phyloP scores from a whole-genome alignment of 2,329 filamentous ascomycete genomes.

The Exophiala calicioides region DNA sequence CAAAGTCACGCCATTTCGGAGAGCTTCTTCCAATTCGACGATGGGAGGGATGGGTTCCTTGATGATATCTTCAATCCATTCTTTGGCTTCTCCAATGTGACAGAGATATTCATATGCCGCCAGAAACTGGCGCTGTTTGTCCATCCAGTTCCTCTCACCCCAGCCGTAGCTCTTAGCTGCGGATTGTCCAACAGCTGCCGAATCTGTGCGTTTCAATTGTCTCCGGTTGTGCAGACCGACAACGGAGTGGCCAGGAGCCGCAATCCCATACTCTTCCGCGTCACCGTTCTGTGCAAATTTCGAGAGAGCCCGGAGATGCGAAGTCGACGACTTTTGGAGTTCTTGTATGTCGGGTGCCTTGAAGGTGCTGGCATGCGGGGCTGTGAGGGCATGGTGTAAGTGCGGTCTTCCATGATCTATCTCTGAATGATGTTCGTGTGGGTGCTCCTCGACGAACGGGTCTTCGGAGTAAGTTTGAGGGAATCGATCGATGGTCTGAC shows the following conservation, averaged over 20 bases:
- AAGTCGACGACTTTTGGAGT: constrained; percentile 84
- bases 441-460: constrained; percentile 44
- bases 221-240: constrained; percentile 82
- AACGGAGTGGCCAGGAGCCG: constrained; percentile 78
- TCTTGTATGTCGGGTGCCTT: constrained; percentile 73
- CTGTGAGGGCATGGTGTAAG: constrained; percentile 33
- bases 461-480: constrained; percentile 54
- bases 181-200: constrained; percentile 50
- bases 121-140: constrained; percentile 93
- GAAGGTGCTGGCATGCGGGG: constrained; percentile 49
- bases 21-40: constrained; percentile 86
- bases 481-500: constrained; percentile 65
- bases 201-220: constrained; percentile 71
- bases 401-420: constrained; percentile 42
- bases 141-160: constrained; percentile 94
- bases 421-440: constrained; percentile 47
- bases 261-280: constrained; percentile 78
- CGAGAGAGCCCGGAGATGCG: constrained; percentile 83
- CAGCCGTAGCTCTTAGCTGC: constrained; percentile 64
- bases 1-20: constrained; percentile 89
- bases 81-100: constrained; percentile 97
- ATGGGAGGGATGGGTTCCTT: constrained; percentile 85
- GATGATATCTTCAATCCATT: constrained; percentile 96
- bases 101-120: constrained; percentile 98
- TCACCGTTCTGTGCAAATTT: constrained; percentile 74